A percentile compares a stretch with the other conserved stretches of the same genome.
Evolutionary conservation across 805 yeast genomes (phyloP).

Genomic region (Wickerhamiella galacta): DNA sequence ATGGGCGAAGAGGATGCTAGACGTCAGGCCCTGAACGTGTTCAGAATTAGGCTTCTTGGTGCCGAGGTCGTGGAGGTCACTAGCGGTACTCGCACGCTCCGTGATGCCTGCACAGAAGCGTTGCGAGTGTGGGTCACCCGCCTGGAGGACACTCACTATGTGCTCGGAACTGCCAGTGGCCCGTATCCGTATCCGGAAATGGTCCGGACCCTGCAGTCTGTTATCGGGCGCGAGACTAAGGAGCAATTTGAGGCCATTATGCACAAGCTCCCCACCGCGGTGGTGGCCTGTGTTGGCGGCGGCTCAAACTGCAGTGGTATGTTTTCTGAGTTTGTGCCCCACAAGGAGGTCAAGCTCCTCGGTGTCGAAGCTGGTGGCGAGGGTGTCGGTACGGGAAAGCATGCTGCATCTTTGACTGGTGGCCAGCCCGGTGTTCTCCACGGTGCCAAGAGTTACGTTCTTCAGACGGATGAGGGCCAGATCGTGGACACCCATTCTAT

Average conservation of each 20-base stretch:
- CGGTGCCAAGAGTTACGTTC: conserved; percentile 87
- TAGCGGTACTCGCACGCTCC: conserved; percentile 85
- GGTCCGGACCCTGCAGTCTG: conserved; percentile 95
- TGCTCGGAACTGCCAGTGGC: conserved; percentile 96
- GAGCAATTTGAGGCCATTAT: conserved; percentile 70
- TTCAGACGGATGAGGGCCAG: conserved; percentile 88
- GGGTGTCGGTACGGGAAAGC: conserved; percentile 75
- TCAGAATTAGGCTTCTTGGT: conserved; percentile 92
- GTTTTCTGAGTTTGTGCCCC: conserved; percentile 86
- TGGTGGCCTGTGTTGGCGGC: conserved; percentile 99
- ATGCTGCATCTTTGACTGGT: conserved; percentile 88
- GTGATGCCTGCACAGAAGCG: conserved; percentile 98
- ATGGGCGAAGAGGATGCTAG: conserved; percentile 99
- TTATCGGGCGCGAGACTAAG: conserved; percentile 88
- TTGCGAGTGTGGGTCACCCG: conserved; percentile 90
- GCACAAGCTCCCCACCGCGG: conserved; percentile 64
- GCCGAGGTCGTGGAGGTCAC: conserved; percentile 89
- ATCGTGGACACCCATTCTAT: conserved; percentile 95
- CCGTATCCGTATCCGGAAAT: conserved; percentile 98
- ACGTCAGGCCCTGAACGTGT: conserved; percentile 94
- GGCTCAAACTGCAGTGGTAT: conserved; percentile 95
- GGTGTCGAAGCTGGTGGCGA: conserved; percentile 99
- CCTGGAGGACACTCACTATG: conserved; percentile 73
- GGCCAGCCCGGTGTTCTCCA: conserved; percentile 97
- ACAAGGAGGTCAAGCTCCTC: conserved; percentile 53